Evolutionary conservation across 139 green algal genomes (phyloP).

Genomic region (Gonium pectorale): DNA sequence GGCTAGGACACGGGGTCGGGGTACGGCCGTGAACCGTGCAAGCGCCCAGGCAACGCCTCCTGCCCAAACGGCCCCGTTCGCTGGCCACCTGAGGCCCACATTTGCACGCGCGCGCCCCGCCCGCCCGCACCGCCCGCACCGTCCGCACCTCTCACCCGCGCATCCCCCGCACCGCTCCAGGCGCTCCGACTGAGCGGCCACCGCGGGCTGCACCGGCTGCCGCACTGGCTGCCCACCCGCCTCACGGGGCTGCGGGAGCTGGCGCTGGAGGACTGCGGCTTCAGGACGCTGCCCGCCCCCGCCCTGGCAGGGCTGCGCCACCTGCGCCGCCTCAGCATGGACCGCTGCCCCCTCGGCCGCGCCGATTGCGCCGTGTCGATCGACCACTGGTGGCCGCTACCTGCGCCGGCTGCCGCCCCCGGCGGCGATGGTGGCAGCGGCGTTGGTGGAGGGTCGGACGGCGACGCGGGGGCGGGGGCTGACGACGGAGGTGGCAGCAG

Average conservation of each 20-base stretch:
- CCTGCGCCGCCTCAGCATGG: constrained; percentile 16
- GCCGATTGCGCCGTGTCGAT: not conserved
- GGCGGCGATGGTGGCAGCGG: not conserved
- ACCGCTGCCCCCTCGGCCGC: constrained; percentile 12
- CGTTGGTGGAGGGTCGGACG: not conserved
- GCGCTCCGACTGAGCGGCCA: constrained; percentile 17
- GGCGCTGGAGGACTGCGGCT: not conserved
- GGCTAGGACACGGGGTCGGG: no score
- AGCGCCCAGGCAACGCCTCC: no score
- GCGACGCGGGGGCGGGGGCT: not conserved
- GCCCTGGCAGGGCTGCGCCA: not conserved
- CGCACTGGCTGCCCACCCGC: constrained; percentile 18
- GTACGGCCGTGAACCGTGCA: no score
- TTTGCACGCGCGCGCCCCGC: not conserved
- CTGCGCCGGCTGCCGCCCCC: no score
- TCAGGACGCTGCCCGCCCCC: not conserved
- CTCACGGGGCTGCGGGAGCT: constrained; percentile 4
- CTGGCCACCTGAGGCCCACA: no score
- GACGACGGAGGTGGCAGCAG: no score
- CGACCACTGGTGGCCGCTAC: constrained; percentile 29
- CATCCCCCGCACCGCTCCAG: not conserved
- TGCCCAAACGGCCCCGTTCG: no score
- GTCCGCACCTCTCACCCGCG: not conserved
- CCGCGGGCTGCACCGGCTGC: constrained; percentile 18
- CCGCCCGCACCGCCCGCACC: no score